A percentile compares a stretch with the other conserved stretches of the same genome.
phyloP scores from a whole-genome alignment of 805 yeast species.

The Wickerhamomyces silvicola region DNA sequence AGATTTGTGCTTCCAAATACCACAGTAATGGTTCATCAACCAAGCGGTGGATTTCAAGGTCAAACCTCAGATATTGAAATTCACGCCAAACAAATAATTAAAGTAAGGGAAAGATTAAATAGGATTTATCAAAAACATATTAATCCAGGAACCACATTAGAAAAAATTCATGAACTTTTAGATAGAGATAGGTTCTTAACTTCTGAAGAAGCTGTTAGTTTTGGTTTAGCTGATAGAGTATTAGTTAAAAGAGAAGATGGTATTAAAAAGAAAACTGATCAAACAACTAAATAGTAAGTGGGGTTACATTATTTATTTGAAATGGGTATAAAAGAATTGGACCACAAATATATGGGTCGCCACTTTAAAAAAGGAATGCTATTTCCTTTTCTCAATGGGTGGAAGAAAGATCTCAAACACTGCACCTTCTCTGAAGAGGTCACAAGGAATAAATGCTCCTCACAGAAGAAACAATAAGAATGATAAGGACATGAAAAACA shows the following conservation, averaged over 20 bases:
- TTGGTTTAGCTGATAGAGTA: constrained; percentile 28
- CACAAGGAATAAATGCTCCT: neutral
- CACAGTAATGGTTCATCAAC: constrained; percentile 29
- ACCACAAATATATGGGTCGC: neutral
- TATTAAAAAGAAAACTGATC: neutral
- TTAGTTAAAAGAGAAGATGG: constrained; percentile 12
- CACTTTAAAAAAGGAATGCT: neutral
- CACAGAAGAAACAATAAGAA: neutral
- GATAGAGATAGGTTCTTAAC: constrained; percentile 21
- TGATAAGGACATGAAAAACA: neutral
- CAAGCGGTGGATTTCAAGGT: constrained; percentile 26
- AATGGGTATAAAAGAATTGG: constrained; percentile 2
- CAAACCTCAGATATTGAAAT: constrained; percentile 28
- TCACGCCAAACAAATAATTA: constrained; percentile 27
- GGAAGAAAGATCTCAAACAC: neutral
- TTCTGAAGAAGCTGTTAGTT: constrained; percentile 25
- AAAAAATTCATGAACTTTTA: constrained; percentile 14
- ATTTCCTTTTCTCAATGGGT: too few species aligned
- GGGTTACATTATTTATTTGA: constrained; percentile 1
- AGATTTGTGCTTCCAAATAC: constrained; percentile 27
- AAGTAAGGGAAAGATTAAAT: constrained; percentile 23
- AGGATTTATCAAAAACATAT: constrained; percentile 23
- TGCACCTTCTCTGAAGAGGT: neutral
- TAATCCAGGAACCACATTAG: constrained; percentile 10
- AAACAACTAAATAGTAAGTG: neutral